Percentiles rank a stretch among this genome's conserved stretches.
Conservation (phyloP, 116 monocot genomes). For the Posidonia oceanica region DNA sequence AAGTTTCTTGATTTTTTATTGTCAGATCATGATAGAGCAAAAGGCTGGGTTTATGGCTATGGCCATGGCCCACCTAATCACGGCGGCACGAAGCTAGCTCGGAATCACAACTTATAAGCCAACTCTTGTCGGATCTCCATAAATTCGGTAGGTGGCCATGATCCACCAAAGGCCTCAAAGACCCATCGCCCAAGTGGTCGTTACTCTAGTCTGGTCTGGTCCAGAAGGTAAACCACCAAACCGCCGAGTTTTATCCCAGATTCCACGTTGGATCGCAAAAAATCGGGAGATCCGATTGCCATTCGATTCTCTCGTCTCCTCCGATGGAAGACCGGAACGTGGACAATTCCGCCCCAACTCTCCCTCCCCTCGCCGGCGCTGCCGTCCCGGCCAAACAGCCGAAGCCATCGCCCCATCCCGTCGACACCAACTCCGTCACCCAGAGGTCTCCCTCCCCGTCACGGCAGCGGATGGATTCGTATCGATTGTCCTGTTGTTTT, state of each 20-base stretch:
- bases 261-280: neutral
- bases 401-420: constrained; percentile 18
- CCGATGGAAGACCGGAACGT: constrained; percentile 36
- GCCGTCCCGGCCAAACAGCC: constrained; percentile 19
- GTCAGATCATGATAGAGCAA: no score
- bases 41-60: no score
- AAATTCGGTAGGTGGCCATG: no score
- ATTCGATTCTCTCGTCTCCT: neutral
- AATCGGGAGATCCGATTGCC: neutral
- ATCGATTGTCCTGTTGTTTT: neutral
- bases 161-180: no score
- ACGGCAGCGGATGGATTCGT: neutral
- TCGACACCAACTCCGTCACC: constrained; percentile 45
- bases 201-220: no score
- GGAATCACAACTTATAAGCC: no score
- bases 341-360: constrained; percentile 13
- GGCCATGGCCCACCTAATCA: no score
- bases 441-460: constrained; percentile 22
- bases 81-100: no score
- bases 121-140: no score
- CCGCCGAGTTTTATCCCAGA: neutral
- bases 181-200: no score
- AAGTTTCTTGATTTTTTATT: no score
- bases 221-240: neutral
- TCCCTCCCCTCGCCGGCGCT: constrained; percentile 1